phyloP scores from a whole-genome alignment of 108 stramenopile genomes.

The Ochromonas danica region DNA sequence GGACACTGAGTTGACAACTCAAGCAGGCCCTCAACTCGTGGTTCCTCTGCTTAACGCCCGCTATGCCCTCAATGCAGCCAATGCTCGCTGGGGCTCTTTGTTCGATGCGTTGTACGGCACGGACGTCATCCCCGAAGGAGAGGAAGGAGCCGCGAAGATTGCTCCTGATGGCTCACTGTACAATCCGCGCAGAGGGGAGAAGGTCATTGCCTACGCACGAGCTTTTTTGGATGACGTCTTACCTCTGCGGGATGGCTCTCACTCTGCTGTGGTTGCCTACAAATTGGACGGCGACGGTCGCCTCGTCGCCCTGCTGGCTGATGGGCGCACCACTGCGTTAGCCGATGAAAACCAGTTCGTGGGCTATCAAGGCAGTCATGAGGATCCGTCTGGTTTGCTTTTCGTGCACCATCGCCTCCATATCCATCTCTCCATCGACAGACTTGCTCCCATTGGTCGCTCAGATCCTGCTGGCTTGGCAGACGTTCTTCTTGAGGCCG shows the following conservation, averaged over 20 bases:
- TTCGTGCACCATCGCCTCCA: constrained; percentile 39
- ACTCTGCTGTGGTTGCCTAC: constrained; percentile 22
- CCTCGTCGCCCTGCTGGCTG: constrained; percentile 22
- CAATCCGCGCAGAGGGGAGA: constrained; percentile 33
- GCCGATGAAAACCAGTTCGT: constrained; percentile 19
- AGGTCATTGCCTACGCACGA: constrained; percentile 25
- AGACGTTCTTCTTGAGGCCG: constrained; percentile 31
- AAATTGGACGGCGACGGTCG: background rate
- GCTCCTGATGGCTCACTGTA: constrained; percentile 27
- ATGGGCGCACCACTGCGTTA: constrained; percentile 4
- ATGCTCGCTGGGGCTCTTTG: constrained; percentile 39
- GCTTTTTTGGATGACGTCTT: constrained; percentile 34
- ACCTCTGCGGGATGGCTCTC: constrained; percentile 19
- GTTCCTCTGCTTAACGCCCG: constrained; percentile 40
- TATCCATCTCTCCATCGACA: constrained; percentile 33
- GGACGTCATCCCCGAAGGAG: constrained; percentile 33
- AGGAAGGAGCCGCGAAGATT: no score
- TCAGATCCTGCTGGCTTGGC: constrained; percentile 23
- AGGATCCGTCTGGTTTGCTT: constrained; percentile 24
- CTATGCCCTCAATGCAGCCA: constrained; percentile 47
- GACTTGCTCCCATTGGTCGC: constrained; percentile 6
- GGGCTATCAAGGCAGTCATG: background rate
- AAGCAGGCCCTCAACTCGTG: constrained; percentile 42
- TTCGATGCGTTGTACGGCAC: constrained; percentile 42
- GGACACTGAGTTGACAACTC: no score